These are phyloP conservation scores for Boeremia exigua DNA, from an alignment of 2,329 filamentous ascomycete genomes.

Conservation along the genomic window DNA sequence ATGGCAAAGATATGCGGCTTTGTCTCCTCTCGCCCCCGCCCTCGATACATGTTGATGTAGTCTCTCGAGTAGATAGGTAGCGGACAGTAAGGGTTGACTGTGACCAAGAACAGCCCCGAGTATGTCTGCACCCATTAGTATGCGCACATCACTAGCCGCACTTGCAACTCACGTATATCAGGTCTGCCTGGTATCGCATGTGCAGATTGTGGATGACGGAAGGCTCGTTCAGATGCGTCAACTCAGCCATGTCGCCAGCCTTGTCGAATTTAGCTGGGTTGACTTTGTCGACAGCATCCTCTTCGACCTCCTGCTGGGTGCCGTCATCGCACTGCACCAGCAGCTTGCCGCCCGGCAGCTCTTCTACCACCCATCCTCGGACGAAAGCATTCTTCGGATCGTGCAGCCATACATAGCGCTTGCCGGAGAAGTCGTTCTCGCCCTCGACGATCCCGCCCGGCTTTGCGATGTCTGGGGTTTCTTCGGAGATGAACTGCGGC, in stretches of 20 bases:
- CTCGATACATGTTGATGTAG: conserved; percentile 98
- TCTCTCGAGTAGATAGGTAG: conserved; percentile 95
- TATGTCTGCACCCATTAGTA: conserved; percentile 69
- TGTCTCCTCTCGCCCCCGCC: conserved; percentile 87
- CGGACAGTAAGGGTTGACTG: conserved; percentile 94
- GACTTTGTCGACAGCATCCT: conserved; percentile 94
- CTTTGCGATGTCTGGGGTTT: conserved; percentile 66
- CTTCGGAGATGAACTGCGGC: conserved; percentile 90
- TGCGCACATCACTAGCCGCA: not conserved
- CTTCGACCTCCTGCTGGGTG: conserved; percentile 86
- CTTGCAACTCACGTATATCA: conserved; percentile 73
- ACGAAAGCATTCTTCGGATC: conserved; percentile 88
- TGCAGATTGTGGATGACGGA: conserved; percentile 97
- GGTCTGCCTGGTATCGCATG: conserved; percentile 90
- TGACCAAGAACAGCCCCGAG: conserved; percentile 94
- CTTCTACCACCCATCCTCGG: conserved; percentile 89
- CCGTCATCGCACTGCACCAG: conserved; percentile 94
- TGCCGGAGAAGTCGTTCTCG: conserved; percentile 98
- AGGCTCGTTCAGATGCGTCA: conserved; percentile 96
- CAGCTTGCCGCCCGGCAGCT: conserved; percentile 71
- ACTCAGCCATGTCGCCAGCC: conserved; percentile 97
- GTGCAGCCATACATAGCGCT: conserved; percentile 96
- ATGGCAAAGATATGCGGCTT: conserved; percentile 98
- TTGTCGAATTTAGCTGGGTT: conserved; percentile 99
- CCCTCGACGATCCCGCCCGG: conserved; percentile 79